Conservation (phyloP, 306 rosid species). For the Prunus armeniaca region DNA sequence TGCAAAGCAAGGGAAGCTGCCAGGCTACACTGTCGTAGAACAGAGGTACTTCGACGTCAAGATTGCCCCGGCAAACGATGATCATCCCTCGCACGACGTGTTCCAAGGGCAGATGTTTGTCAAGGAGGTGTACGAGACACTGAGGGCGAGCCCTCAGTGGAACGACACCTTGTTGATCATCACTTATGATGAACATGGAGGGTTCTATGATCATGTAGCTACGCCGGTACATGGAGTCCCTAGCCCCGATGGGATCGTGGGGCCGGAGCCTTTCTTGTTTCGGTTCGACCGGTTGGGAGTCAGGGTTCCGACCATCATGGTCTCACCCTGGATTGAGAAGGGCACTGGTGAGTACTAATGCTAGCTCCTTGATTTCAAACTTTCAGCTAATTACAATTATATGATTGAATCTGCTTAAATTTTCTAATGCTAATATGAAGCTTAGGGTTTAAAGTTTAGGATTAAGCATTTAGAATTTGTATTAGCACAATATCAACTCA, state of each 20-base stretch:
- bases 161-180: slow-evolving; percentile 61
- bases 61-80: slow-evolving; percentile 65
- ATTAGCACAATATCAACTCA: background rate
- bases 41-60: slow-evolving; percentile 67
- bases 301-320: slow-evolving; percentile 75
- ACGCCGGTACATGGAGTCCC: slow-evolving; percentile 73
- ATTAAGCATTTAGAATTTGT: background rate
- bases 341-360: slow-evolving; percentile 49
- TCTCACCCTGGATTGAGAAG: slow-evolving; percentile 91
- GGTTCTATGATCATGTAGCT: slow-evolving; percentile 78
- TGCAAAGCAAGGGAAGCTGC: slow-evolving; percentile 58
- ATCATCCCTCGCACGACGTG: slow-evolving; percentile 91
- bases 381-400: background rate
- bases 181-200: slow-evolving; percentile 94
- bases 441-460: background rate
- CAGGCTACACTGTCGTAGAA: slow-evolving; percentile 69
- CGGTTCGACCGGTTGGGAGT: slow-evolving; percentile 75
- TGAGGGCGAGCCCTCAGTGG: slow-evolving; percentile 91
- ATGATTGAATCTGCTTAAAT: background rate
- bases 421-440: background rate
- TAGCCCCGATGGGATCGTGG: slow-evolving; percentile 73
- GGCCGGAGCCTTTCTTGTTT: slow-evolving; percentile 64
- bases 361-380: background rate
- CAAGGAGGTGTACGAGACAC: slow-evolving; percentile 83
- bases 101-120: slow-evolving; percentile 75